Conservation (phyloP, 2,329 filamentous ascomycete genomes). For the Diaporthe ilicicola region DNA sequence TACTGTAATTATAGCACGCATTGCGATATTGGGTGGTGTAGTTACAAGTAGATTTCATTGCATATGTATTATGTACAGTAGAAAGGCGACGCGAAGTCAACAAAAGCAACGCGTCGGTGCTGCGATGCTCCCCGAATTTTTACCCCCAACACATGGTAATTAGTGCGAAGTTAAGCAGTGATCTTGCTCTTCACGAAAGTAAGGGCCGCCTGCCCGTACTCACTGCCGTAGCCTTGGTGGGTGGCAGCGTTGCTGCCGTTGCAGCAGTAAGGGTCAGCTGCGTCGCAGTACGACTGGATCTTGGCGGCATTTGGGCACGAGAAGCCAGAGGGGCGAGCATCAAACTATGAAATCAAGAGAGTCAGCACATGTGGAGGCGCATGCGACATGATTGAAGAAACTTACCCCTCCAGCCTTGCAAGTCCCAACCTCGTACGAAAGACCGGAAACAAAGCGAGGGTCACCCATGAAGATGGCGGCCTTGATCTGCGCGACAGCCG, state of each 20-base stretch:
- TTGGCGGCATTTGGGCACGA: constrained; percentile 60
- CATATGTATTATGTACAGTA: constrained; percentile 17
- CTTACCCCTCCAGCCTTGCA: constrained; percentile 67
- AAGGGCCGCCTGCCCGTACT: constrained; percentile 64
- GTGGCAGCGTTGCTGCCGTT: constrained; percentile 61
- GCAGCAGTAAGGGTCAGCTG: constrained; percentile 69
- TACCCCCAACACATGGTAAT: neutral
- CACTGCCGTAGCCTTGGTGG: constrained; percentile 65
- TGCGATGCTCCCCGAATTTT: neutral
- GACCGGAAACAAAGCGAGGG: constrained; percentile 62
- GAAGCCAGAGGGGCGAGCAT: constrained; percentile 62
- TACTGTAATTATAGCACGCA: neutral
- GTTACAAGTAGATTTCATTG: constrained; percentile 10
- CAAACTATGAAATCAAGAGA: constrained; percentile 52
- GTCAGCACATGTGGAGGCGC: neutral
- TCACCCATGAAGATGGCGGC: constrained; percentile 71
- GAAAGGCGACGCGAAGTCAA: neutral
- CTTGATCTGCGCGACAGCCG: constrained; percentile 63
- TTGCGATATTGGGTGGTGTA: neutral
- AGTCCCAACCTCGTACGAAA: constrained; percentile 69
- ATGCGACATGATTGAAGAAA: constrained; percentile 31
- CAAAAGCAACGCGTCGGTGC: neutral
- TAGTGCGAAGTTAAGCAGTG: neutral
- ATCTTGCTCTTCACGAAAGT: constrained; percentile 64
- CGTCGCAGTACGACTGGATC: constrained; percentile 69